Evolutionary conservation across 805 yeast species (phyloP).

Genomic region (Allodekkera sacchari): DNA sequence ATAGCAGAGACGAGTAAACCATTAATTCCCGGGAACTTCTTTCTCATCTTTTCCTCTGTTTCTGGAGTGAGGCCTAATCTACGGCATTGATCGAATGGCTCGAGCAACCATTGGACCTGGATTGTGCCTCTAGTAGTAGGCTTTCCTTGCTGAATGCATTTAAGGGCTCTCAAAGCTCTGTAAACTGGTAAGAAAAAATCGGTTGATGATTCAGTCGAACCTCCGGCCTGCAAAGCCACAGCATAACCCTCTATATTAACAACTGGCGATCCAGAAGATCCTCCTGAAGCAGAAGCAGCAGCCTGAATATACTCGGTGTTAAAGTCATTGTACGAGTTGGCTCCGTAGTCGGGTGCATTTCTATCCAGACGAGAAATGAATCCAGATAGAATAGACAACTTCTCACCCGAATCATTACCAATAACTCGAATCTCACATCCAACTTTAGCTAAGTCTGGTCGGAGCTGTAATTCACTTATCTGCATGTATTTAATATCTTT

Average conservation of each 20-base stretch:
- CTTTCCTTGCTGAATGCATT: slow-evolving; percentile 49
- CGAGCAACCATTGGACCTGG: slow-evolving; percentile 81
- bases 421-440: slow-evolving; percentile 91
- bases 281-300: slow-evolving; percentile 94
- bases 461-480: slow-evolving; percentile 54
- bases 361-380: slow-evolving; percentile 80
- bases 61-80: slow-evolving; percentile 74
- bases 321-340: slow-evolving; percentile 81
- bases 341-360: slow-evolving; percentile 92
- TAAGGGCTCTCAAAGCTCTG: slow-evolving; percentile 74
- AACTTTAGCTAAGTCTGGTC: slow-evolving; percentile 81
- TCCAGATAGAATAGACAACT: slow-evolving; percentile 80
- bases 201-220: slow-evolving; percentile 83
- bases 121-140: slow-evolving; percentile 84
- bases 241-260: slow-evolving; percentile 82
- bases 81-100: slow-evolving; percentile 86
- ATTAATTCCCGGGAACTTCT: slow-evolving; percentile 57
- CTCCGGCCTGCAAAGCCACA: slow-evolving; percentile 92
- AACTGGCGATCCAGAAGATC: slow-evolving; percentile 95
- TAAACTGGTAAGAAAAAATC: slow-evolving; percentile 86
- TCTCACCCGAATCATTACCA: slow-evolving; percentile 96
- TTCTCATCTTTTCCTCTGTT: slow-evolving; percentile 62
- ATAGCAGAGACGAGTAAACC: slow-evolving; percentile 81
- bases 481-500: slow-evolving; percentile 62
- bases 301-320: slow-evolving; percentile 93